A percentile compares a stretch with the other conserved stretches of the same genome.
These are phyloP conservation scores for Lagenidium sp. DNA, from an alignment of 352 stramenopile species.

Conservation along the genomic window DNA sequence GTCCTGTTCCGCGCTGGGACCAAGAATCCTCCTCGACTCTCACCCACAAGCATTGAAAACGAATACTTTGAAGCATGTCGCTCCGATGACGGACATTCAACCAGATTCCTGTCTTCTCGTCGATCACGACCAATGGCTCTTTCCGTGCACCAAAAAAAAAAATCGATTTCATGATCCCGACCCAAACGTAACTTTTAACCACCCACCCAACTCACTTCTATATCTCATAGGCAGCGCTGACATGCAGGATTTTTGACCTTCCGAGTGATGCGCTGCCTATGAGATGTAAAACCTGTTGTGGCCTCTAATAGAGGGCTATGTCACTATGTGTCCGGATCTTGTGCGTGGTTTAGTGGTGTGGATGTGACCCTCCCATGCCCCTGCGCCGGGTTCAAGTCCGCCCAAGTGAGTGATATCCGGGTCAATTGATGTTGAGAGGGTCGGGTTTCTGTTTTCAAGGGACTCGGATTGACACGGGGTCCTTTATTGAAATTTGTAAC, in stretches of 20 bases:
- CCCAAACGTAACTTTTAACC: too few species aligned
- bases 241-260: background rate
- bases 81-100: too few species aligned
- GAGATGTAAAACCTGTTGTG: background rate
- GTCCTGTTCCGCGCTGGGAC: too few species aligned
- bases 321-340: conserved; percentile 1
- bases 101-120: too few species aligned
- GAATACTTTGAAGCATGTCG: too few species aligned
- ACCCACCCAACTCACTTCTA: background rate
- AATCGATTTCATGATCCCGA: background rate
- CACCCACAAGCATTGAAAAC: too few species aligned
- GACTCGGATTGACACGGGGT: background rate
- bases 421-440: conserved; percentile 2
- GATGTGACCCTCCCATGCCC: background rate
- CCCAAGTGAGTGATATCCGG: conserved; percentile 1
- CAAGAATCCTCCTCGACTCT: too few species aligned
- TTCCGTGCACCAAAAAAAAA: too few species aligned
- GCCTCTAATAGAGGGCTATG: background rate
- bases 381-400: conserved; percentile 1
- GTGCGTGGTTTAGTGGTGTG: background rate
- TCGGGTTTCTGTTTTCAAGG: background rate
- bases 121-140: too few species aligned
- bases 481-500: too few species aligned
- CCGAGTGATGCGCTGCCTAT: background rate
- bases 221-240: conserved; percentile 2